Evolutionary conservation across 225 moss, liverwort and hornwort genomes (phyloP).

Genomic region (Thuidium tamariscinum): DNA sequence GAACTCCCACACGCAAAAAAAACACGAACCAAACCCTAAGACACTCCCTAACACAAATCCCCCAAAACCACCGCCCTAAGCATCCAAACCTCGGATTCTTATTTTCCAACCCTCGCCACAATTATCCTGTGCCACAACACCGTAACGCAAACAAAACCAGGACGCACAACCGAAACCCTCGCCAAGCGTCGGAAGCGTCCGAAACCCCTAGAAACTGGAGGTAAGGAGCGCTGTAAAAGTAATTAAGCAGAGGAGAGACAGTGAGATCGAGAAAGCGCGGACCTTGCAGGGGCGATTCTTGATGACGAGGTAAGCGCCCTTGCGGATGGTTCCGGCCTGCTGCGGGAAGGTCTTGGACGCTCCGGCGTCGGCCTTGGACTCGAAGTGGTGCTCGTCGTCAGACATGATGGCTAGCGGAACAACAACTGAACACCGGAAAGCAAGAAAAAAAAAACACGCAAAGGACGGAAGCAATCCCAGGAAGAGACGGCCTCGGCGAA

Average conservation of each 20-base stretch:
- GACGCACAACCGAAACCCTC: neutral
- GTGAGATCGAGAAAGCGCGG: neutral
- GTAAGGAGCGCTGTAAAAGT: too few species aligned
- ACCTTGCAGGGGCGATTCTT: slow-evolving; percentile 64
- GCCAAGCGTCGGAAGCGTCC: neutral
- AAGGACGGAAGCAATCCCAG: neutral
- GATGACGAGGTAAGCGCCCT: slow-evolving; percentile 47
- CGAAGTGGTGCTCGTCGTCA: slow-evolving; percentile 65
- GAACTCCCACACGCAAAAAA: neutral
- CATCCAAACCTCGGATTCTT: neutral
- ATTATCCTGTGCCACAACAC: neutral
- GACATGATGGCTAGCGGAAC: slow-evolving; percentile 30
- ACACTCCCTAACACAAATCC: neutral
- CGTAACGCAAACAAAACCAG: neutral
- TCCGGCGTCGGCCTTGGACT: slow-evolving; percentile 65
- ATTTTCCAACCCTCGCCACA: neutral
- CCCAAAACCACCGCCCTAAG: neutral
- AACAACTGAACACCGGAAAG: neutral
- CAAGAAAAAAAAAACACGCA: neutral
- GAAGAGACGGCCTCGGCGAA: neutral
- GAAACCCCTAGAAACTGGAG: neutral
- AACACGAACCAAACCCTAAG: neutral
- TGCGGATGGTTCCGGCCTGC: slow-evolving; percentile 69
- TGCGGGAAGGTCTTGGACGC: slow-evolving; percentile 67
- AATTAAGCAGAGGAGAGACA: neutral